Conservation (phyloP, 2,329 filamentous ascomycete species). For the Amylocarpus encephaloides region DNA sequence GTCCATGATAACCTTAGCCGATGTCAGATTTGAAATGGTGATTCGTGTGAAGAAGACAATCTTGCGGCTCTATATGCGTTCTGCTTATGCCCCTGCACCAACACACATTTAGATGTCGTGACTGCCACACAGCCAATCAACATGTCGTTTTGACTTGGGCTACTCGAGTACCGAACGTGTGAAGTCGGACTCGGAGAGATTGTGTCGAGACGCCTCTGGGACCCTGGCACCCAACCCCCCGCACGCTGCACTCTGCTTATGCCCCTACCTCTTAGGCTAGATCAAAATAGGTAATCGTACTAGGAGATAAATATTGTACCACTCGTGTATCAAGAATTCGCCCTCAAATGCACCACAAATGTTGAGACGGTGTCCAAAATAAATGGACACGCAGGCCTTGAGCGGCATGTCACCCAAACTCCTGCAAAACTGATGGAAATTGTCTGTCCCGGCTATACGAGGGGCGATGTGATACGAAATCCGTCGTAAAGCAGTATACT, state of each 20-base stretch:
- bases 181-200: not conserved
- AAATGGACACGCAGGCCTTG: too few species aligned
- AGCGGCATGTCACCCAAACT: too few species aligned
- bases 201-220: not conserved
- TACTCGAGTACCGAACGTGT: not conserved
- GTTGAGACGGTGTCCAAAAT: too few species aligned
- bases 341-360: too few species aligned
- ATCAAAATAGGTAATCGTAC: too few species aligned
- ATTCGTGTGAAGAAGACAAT: not conserved
- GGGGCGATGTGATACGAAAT: too few species aligned
- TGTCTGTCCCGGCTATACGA: too few species aligned
- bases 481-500: too few species aligned
- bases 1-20: not conserved
- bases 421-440: too few species aligned
- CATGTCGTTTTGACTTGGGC: not conserved
- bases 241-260: conserved; percentile 7
- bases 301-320: too few species aligned
- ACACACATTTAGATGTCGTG: not conserved
- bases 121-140: not conserved
- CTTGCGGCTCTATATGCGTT: conserved; percentile 2
- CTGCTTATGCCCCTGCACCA: conserved; percentile 4
- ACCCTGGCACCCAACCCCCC: not conserved
- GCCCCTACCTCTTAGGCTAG: not conserved
- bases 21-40: not conserved
- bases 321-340: too few species aligned